Evolutionary conservation across 2,329 filamentous ascomycete species (phyloP).

Genomic region (Colletotrichum liriopes): DNA sequence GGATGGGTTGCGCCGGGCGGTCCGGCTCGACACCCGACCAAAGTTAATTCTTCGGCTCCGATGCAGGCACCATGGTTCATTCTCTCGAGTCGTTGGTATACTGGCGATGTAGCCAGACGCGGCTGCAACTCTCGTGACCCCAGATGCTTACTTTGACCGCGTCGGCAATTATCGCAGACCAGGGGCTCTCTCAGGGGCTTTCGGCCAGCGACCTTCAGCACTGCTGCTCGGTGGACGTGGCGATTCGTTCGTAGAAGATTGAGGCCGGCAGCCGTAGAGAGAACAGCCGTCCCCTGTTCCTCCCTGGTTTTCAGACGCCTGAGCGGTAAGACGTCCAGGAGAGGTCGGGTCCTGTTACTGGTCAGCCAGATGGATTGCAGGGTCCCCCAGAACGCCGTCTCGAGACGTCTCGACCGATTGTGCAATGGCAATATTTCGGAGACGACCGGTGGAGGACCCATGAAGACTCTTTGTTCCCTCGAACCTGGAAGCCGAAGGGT

Average conservation of each 20-base stretch:
- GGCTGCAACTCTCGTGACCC: background rate
- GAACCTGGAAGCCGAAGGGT: background rate
- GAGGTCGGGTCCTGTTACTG: background rate
- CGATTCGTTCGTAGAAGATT: background rate
- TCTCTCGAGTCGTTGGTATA: background rate
- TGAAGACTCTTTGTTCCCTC: background rate
- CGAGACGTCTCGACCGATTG: background rate
- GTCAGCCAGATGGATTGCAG: background rate
- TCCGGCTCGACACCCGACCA: conserved; percentile 5
- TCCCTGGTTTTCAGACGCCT: too few species aligned
- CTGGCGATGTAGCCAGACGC: background rate
- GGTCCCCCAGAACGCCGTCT: background rate
- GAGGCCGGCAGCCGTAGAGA: background rate
- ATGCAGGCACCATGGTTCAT: background rate
- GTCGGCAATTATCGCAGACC: background rate
- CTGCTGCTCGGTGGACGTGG: background rate
- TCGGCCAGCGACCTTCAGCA: background rate
- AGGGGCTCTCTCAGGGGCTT: background rate
- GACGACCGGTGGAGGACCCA: background rate
- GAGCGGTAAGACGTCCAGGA: background rate
- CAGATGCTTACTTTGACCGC: background rate
- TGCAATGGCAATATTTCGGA: background rate
- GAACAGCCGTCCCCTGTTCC: background rate
- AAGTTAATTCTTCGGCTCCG: conserved; percentile 1
- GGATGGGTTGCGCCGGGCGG: conserved; percentile 1